These are phyloP conservation scores for Dovyalis caffra DNA, from an alignment of 345 rosid genomes.

Conservation along the genomic window DNA sequence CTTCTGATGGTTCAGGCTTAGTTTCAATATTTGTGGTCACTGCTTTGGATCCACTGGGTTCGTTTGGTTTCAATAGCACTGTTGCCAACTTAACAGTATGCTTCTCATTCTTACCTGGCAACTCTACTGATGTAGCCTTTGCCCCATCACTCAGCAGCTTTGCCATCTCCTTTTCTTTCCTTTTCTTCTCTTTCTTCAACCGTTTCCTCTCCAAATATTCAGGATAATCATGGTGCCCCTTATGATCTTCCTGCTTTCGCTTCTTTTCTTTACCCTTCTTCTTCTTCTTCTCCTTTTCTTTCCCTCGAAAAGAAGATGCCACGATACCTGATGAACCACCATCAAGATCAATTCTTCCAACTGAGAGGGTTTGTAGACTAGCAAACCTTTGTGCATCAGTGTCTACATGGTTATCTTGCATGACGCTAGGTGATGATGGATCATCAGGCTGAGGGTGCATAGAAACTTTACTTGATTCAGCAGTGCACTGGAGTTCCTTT, in stretches of 20 bases:
- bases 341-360: constrained; percentile 30
- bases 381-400: constrained; percentile 53
- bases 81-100: constrained; percentile 19
- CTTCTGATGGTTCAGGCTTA: constrained; percentile 47
- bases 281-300: constrained; percentile 50
- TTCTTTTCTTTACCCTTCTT: constrained; percentile 60
- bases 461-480: constrained; percentile 72
- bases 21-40: constrained; percentile 37
- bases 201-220: constrained; percentile 72
- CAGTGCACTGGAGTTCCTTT: constrained; percentile 95
- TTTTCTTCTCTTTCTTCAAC: constrained; percentile 80
- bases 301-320: constrained; percentile 30
- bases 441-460: constrained; percentile 38
- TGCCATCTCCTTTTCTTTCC: constrained; percentile 71
- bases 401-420: constrained; percentile 48
- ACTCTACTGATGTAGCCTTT: constrained; percentile 30
- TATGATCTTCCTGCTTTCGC: constrained; percentile 51
- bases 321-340: constrained; percentile 27
- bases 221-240: constrained; percentile 43
- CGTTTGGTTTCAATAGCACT: constrained; percentile 36
- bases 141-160: constrained; percentile 48
- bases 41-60: constrained; percentile 39
- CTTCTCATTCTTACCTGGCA: constrained; percentile 26
- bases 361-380: constrained; percentile 64
- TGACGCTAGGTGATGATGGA: constrained; percentile 37